Evolutionary conservation across 495 filamentous ascomycete species (phyloP), one percentile per base, ranked within the genome.

Genomic region (Hyaloscypha bicolor): DNA sequence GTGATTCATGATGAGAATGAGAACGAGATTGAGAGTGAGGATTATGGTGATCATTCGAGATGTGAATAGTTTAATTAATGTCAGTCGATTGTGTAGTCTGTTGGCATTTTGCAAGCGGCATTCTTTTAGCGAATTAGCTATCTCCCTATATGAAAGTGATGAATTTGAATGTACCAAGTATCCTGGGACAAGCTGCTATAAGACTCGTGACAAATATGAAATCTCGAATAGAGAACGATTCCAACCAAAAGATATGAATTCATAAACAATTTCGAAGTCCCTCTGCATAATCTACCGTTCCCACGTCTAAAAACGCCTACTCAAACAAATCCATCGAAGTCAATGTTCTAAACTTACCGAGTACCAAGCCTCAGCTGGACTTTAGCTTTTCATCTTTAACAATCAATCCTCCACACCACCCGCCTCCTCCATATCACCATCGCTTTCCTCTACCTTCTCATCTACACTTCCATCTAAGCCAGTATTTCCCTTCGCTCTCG

Each of bases 361-460:
- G 35, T 1, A 25, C 25, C 35, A 3, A 37, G 35, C 35, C 6
- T 37, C 35, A 37, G 8, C 35, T 12, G 12, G 35, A 37, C 35
- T 37, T 12, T 12, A 37, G 25, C 25, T 25, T 25, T 6, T 37
- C 35, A 48, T 48, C 8, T 0, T 19, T 4, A 63, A 6, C 16
- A 14, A 8, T 60, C 39, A 66, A 8, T 66, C 57, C 5, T 69
- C 60, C 16, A 37, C 31, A 8, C 66, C 60, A n/a, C 60, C 66
- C 8, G 62, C 62, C 31, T 69, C 60, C 42, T 69, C 62, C 62
- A 64, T 64, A 9, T 69, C 66, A 33, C 51, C 60, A 55, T 69
- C 66, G 59, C 66, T 69, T 9, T 59, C 37, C 22, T 30, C 33
- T 22, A 33, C 45, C 19, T 55, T 31, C 55, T 66, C 55, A 35